Conservation (phyloP, 805 yeast genomes). For the Spathaspora girioi region DNA sequence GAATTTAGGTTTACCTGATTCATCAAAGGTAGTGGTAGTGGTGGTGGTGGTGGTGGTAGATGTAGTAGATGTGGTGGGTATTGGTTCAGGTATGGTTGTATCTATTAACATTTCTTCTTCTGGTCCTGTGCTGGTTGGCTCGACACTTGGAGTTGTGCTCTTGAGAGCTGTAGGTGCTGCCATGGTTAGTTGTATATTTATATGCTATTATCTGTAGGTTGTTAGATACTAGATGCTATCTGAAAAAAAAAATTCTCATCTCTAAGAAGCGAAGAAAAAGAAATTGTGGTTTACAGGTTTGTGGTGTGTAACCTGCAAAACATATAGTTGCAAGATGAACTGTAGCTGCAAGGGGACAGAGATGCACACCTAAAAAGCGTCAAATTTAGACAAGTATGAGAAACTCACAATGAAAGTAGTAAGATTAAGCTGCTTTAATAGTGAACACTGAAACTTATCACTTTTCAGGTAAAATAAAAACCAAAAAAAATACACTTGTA, state of each 20-base stretch:
- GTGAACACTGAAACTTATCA: no score
- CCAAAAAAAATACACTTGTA: no score
- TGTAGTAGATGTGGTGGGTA: conserved; percentile 11
- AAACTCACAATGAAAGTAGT: no score
- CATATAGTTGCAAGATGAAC: neutral
- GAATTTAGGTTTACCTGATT: conserved; percentile 84
- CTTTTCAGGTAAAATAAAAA: no score
- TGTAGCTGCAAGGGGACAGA: no score
- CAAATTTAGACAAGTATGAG: no score
- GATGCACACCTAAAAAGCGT: no score
- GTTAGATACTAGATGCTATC: neutral
- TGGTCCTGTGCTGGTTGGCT: neutral
- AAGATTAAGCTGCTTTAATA: no score
- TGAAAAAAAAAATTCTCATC: conserved; percentile 2
- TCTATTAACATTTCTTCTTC: conserved; percentile 52
- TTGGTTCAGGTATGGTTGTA: conserved; percentile 30
- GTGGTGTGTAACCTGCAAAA: neutral
- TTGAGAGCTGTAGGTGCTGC: conserved; percentile 55
- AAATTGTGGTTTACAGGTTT: neutral
- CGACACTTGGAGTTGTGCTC: conserved; percentile 5
- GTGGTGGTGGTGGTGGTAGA: conserved; percentile 15
- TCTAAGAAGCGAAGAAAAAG: neutral
- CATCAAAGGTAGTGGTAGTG: conserved; percentile 55
- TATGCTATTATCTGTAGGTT: neutral
- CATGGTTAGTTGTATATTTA: conserved; percentile 20